These are phyloP conservation scores for Lentinula lateritia DNA, from an alignment of 768 basidiomycete genomes.

Conservation along the genomic window DNA sequence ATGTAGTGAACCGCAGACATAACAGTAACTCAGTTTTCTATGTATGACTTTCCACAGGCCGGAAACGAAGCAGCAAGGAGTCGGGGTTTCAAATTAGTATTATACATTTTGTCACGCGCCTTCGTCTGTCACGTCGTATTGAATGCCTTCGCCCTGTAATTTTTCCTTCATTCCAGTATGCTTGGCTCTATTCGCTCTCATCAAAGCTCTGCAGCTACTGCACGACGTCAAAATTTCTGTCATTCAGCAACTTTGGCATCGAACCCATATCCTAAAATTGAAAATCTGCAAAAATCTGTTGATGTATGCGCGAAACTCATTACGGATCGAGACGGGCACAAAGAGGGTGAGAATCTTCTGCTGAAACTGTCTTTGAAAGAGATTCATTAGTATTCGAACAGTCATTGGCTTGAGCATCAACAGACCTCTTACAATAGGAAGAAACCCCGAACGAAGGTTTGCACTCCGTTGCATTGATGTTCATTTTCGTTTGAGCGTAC, in stretches of 20 bases:
- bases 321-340: slow-evolving; percentile 55
- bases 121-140: not conserved
- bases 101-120: not conserved
- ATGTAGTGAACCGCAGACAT: too few species aligned
- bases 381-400: slow-evolving; percentile 18
- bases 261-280: not conserved
- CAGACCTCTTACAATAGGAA: slow-evolving; percentile 63
- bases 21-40: too few species aligned
- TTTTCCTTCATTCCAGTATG: not conserved
- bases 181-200: not conserved
- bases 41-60: too few species aligned
- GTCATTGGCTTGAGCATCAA: slow-evolving; percentile 57
- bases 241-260: not conserved
- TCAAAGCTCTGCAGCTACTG: not conserved
- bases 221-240: not conserved
- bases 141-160: not conserved
- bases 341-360: slow-evolving; percentile 45
- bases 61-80: too few species aligned
- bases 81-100: not conserved
- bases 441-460: slow-evolving; percentile 67
- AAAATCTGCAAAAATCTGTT: slow-evolving; percentile 4
- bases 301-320: slow-evolving; percentile 71
- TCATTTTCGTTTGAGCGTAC: not conserved
- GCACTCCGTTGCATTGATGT: slow-evolving; percentile 3
- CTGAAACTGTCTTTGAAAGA: not conserved